Evolutionary conservation across 2,329 filamentous ascomycete species (phyloP).

Genomic region (Apiospora phragmitis): DNA sequence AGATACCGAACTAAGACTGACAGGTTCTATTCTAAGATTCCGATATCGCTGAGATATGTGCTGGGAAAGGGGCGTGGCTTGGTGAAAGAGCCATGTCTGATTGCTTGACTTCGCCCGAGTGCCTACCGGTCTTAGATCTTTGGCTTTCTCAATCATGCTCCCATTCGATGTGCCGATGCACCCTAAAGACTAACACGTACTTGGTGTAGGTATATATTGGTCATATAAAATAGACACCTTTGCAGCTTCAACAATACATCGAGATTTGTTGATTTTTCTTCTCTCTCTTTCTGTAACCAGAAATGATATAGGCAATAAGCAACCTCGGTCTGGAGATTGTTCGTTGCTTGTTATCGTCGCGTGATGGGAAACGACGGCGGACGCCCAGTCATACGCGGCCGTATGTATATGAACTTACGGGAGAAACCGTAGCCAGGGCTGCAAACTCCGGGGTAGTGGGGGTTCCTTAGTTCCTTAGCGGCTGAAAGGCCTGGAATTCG

Average conservation of each 20-base stretch:
- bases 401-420: not conserved
- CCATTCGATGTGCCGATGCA: not conserved
- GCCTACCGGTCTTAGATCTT: not conserved
- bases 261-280: too few relatives aligned
- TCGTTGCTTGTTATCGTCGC: not conserved
- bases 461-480: not conserved
- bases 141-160: not conserved
- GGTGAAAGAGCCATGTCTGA: not conserved
- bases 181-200: not conserved
- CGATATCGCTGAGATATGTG: not conserved
- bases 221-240: not conserved
- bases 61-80: not conserved
- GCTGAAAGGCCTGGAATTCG: not conserved
- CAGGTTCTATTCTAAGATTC: not conserved
- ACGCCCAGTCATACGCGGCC: not conserved
- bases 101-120: not conserved
- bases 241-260: not conserved
- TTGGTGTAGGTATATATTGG: not conserved
- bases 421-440: slow-evolving; percentile 4
- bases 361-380: not conserved
- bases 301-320: not conserved
- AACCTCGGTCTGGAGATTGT: not conserved
- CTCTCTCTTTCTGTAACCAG: too few relatives aligned
- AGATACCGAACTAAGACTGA: not conserved
- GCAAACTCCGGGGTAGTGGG: not conserved